These are phyloP conservation scores for Alternaria infectoria DNA, from an alignment of 2,329 filamentous ascomycete species.

Conservation along the genomic window DNA sequence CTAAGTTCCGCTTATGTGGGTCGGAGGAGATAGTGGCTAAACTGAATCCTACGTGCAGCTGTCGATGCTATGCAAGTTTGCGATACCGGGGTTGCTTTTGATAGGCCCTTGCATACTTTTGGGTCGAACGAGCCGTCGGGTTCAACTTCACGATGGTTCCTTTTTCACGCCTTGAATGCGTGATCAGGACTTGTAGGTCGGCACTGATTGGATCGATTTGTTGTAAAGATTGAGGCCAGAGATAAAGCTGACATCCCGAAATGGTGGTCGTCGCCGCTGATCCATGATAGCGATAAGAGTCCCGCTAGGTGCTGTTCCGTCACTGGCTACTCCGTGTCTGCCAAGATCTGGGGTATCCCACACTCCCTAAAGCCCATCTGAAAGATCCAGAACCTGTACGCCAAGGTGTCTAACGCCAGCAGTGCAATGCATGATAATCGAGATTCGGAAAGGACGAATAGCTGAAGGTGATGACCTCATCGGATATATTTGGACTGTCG, in stretches of 20 bases:
- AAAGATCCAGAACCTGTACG: conserved; percentile 15
- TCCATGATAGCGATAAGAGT: conserved; percentile 48
- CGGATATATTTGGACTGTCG: conserved; percentile 47
- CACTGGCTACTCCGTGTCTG: conserved; percentile 26
- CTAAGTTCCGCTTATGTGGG: conserved; percentile 10
- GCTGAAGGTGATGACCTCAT: conserved; percentile 28
- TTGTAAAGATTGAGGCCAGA: conserved; percentile 17
- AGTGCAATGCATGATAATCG: conserved; percentile 20
- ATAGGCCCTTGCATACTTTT: not conserved
- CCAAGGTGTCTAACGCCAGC: conserved; percentile 29
- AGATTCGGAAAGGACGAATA: not conserved
- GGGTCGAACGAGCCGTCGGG: not conserved
- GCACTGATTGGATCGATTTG: conserved; percentile 18
- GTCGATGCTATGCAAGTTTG: not conserved
- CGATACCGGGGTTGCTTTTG: not conserved
- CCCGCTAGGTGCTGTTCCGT: conserved; percentile 30
- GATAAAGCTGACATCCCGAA: conserved; percentile 30
- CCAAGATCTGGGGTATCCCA: conserved; percentile 35
- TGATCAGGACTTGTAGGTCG: not conserved
- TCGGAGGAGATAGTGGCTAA: conserved; percentile 7
- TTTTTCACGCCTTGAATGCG: not conserved
- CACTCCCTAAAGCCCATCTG: conserved; percentile 16
- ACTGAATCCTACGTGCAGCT: not conserved
- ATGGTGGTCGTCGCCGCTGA: conserved; percentile 31
- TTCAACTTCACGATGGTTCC: not conserved